phyloP scores from a whole-genome alignment of 176 grass and related monocot genomes.

The Oryza officinalis region DNA sequence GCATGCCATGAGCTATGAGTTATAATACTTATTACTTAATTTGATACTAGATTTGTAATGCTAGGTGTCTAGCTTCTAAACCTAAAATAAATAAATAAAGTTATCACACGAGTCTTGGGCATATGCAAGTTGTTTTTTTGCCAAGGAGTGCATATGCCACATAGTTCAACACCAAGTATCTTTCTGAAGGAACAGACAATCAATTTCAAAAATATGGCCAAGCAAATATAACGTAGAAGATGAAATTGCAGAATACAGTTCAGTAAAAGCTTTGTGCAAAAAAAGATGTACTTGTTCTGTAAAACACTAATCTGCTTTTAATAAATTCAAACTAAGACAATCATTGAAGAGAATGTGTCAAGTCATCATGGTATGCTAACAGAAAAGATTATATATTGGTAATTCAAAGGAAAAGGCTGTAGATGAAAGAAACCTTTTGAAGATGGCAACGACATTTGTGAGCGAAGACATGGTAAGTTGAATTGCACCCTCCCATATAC shows the following conservation, averaged over 20 bases:
- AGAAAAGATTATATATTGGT: background rate
- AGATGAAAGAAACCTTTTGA: conserved; percentile 69
- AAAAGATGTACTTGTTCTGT: background rate
- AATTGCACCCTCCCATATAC: conserved; percentile 96
- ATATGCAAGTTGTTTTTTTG: background rate
- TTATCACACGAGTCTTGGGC: background rate
- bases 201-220: background rate
- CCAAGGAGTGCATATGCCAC: background rate
- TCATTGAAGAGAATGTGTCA: background rate
- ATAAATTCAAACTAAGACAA: background rate
- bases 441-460: conserved; percentile 75
- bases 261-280: background rate
- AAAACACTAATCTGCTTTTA: background rate
- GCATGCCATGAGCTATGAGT: background rate
- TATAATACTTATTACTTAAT: background rate
- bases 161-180: background rate
- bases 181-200: background rate
- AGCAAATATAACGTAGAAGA: background rate
- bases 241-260: background rate
- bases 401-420: conserved; percentile 7
- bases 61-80: background rate
- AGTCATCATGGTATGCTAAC: conserved; percentile 21
- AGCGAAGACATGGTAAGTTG: conserved; percentile 81
- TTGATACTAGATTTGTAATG: background rate
- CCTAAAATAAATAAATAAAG: background rate